Conservation (phyloP, 768 basidiomycete genomes). For the Hypsizygus marmoreus region DNA sequence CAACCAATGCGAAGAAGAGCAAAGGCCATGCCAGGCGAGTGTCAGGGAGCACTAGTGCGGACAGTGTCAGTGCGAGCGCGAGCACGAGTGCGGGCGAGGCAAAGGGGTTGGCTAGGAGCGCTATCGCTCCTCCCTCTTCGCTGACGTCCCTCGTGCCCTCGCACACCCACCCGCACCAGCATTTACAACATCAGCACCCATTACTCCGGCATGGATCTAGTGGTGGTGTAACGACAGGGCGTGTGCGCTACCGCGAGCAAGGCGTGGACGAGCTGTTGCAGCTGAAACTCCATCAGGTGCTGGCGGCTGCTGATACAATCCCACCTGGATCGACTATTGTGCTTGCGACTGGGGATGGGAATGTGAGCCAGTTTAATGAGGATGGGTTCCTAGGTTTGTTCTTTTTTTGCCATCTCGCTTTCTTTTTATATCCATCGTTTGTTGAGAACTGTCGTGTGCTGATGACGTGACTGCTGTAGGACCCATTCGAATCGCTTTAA, state of each 20-base stretch:
- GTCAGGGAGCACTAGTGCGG: slow-evolving; percentile 33
- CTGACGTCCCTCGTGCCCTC: slow-evolving; percentile 1
- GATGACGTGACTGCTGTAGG: slow-evolving; percentile 35
- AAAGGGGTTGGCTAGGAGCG: background rate
- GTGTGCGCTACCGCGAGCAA: slow-evolving; percentile 80
- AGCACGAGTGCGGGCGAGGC: slow-evolving; percentile 8
- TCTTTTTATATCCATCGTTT: slow-evolving; percentile 1
- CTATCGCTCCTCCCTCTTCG: slow-evolving; percentile 3
- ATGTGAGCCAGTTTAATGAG: slow-evolving; percentile 89
- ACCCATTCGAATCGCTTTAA: slow-evolving; percentile 81
- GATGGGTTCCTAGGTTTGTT: slow-evolving; percentile 78
- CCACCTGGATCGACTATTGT: slow-evolving; percentile 80
- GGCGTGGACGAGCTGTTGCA: slow-evolving; percentile 95
- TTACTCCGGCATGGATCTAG: slow-evolving; percentile 12
- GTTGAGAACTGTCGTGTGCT: background rate
- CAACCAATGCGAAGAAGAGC: slow-evolving; percentile 15
- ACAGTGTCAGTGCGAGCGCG: slow-evolving; percentile 13
- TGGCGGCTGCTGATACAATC: slow-evolving; percentile 66
- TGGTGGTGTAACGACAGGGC: slow-evolving; percentile 24
- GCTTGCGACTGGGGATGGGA: slow-evolving; percentile 92
- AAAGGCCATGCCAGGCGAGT: slow-evolving; percentile 29
- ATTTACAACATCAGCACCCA: slow-evolving; percentile 2
- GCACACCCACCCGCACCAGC: background rate
- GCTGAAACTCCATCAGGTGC: slow-evolving; percentile 86
- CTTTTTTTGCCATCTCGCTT: too few relatives aligned